phyloP scores from a whole-genome alignment of 768 basidiomycete genomes.

The Tephrocybe sp. region DNA sequence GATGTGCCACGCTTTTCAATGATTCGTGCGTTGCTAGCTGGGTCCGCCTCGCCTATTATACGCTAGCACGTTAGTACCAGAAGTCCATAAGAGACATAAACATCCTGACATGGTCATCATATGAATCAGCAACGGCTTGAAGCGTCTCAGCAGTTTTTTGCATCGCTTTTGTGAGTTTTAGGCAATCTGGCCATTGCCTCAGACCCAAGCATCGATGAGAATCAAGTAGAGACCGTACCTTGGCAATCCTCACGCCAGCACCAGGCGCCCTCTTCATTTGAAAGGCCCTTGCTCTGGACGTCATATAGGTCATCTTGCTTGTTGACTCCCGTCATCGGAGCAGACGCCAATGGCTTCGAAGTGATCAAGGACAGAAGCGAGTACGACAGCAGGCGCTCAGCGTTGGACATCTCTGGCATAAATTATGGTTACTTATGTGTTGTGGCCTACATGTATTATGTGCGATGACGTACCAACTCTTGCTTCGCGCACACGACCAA shows the following conservation, averaged over 20 bases:
- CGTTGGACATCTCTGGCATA: constrained; percentile 72
- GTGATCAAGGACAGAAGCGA: constrained; percentile 76
- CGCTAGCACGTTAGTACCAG: background rate
- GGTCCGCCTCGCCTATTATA: constrained; percentile 63
- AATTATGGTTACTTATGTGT: too few species aligned
- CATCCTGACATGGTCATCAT: constrained; percentile 74
- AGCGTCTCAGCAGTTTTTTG: constrained; percentile 75
- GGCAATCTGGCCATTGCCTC: constrained; percentile 50
- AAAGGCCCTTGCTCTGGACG: constrained; percentile 49
- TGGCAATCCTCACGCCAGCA: constrained; percentile 82
- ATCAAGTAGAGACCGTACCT: constrained; percentile 37
- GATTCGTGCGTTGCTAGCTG: constrained; percentile 76
- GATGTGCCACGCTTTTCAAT: constrained; percentile 76
- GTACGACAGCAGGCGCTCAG: constrained; percentile 72
- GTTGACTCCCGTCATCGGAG: constrained; percentile 44
- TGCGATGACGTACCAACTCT: constrained; percentile 62
- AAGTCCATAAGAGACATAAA: background rate
- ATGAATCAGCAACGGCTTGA: constrained; percentile 74
- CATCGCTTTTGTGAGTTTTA: constrained; percentile 76
- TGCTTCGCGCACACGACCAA: constrained; percentile 62
- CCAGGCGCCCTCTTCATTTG: constrained; percentile 79
- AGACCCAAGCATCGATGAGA: background rate
- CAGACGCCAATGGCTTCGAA: constrained; percentile 56
- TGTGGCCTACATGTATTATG: too few species aligned
- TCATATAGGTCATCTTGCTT: constrained; percentile 47